Percentiles rank a stretch among this genome's conserved stretches.
Conservation (phyloP, 805 yeast species). For the Zygosaccharomyces bisporus region DNA sequence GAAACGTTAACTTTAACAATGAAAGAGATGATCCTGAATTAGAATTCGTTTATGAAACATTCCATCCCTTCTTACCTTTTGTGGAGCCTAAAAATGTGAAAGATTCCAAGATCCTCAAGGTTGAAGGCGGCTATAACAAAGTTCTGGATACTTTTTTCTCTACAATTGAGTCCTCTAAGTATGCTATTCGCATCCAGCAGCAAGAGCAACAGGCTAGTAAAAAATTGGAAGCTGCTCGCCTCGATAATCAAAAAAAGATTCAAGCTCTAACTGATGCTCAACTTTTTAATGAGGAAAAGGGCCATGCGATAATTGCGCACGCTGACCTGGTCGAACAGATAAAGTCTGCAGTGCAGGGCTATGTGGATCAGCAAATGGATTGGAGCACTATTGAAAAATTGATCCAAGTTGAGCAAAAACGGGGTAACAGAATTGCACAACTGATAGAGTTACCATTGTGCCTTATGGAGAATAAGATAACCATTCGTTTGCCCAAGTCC, state of each 20-base stretch:
- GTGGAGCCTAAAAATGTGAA: constrained; percentile 36
- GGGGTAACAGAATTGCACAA: constrained; percentile 61
- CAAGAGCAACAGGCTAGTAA: constrained; percentile 73
- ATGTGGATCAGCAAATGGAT: constrained; percentile 83
- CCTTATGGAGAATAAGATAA: constrained; percentile 60
- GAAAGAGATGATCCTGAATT: constrained; percentile 41
- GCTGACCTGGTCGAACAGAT: constrained; percentile 72
- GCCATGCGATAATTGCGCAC: constrained; percentile 64
- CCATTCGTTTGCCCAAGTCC: constrained; percentile 42
- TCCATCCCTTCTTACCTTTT: constrained; percentile 62
- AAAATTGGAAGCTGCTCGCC: constrained; percentile 68
- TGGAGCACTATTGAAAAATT: constrained; percentile 85
- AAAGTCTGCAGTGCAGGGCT: constrained; percentile 57
- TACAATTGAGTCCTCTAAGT: constrained; percentile 75
- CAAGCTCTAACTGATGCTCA: constrained; percentile 62
- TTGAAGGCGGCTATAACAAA: constrained; percentile 63
- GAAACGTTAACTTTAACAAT: constrained; percentile 49
- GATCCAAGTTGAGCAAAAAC: constrained; percentile 62
- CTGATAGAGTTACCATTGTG: constrained; percentile 65
- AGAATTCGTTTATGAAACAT: constrained; percentile 56
- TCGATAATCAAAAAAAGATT: constrained; percentile 68
- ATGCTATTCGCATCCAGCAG: constrained; percentile 67
- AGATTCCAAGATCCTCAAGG: constrained; percentile 39
- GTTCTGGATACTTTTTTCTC: constrained; percentile 84
- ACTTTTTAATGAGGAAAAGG: constrained; percentile 59